Evolutionary conservation across 2,329 filamentous ascomycete species (phyloP).

Genomic region (Phialocephala sp.): DNA sequence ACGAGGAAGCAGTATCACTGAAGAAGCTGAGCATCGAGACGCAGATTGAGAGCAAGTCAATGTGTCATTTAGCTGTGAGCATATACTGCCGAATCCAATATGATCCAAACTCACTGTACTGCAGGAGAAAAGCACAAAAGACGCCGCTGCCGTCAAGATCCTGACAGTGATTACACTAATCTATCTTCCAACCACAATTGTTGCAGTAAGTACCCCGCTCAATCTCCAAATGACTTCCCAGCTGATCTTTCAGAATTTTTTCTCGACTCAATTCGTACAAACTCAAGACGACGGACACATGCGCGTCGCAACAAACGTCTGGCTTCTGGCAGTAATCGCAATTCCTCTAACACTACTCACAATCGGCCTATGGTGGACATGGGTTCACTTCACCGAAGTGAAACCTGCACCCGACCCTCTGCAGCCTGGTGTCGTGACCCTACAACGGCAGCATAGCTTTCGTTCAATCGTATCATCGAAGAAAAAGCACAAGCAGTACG

Average conservation of each 20-base stretch:
- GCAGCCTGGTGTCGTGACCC: slow-evolving; percentile 5
- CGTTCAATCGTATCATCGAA: slow-evolving; percentile 11
- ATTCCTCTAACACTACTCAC: slow-evolving; percentile 34
- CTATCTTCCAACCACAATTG: slow-evolving; percentile 35
- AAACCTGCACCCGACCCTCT: background rate
- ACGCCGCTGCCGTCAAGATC: slow-evolving; percentile 38
- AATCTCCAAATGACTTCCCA: background rate
- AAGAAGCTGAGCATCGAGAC: slow-evolving; percentile 27
- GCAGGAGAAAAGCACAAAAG: slow-evolving; percentile 33
- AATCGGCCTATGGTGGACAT: slow-evolving; percentile 32
- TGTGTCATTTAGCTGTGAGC: slow-evolving; percentile 31
- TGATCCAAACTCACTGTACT: background rate
- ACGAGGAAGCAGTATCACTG: slow-evolving; percentile 30
- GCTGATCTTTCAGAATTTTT: slow-evolving; percentile 29
- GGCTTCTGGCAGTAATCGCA: slow-evolving; percentile 33
- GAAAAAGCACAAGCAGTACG: slow-evolving; percentile 8
- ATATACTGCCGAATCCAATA: background rate
- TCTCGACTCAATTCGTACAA: slow-evolving; percentile 36
- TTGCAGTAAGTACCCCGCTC: slow-evolving; percentile 27
- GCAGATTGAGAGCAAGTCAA: slow-evolving; percentile 28
- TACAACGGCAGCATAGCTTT: slow-evolving; percentile 17
- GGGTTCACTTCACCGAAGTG: slow-evolving; percentile 27
- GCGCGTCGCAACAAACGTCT: slow-evolving; percentile 23
- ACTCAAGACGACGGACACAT: slow-evolving; percentile 25
- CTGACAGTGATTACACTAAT: slow-evolving; percentile 37